Evolutionary conservation across 208 protist species (phyloP), one percentile per base, ranked within the genome.

Genomic region (Blechomonas ayalai): DNA sequence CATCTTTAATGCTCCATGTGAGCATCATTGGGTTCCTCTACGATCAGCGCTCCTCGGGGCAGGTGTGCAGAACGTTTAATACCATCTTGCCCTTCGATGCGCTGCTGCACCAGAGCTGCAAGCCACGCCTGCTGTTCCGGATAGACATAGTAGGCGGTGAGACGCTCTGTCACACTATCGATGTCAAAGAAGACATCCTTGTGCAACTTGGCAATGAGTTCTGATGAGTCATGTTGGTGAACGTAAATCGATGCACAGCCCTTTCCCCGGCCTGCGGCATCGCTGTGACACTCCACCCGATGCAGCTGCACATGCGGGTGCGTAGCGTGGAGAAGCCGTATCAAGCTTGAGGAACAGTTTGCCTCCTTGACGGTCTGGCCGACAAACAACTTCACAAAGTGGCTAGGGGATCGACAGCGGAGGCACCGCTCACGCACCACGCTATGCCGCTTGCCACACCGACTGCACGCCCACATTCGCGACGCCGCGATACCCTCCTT

Each of bases 211-310:
- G 19, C 3, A 3, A 67, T 41, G 26, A 89, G 33, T 34, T 63
- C 57, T 15, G 39, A 33, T 4, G 57, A 72, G 2, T 75, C 59
- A 8, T 63, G 55, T 4, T 47, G 35, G 16, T 33, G n/a, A 2
- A 89, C 73, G 43, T 89, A 82, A n/a, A 89, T 37, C 29, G 75
- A 66, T 0, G 68, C 72, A 25, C 75, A 85, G 6, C 68, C 73
- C 35, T 67, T 74, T 15, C 71, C 62, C 7, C 75, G 34, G 4
- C 47, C 53, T 2, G 53, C 34, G 1, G 41, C 28, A 35, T 67
- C 43, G 31, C 42, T 41, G 34, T 84, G 74, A 19, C 49, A 45
- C 57, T 84, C 73, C 19, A 78, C 51, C 36, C 73, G 73, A 35
- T 84, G 73, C 5, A 88, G 19, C 9, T 18, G 20, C 15, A 81